Conservation (phyloP, 768 basidiomycete species). For the Suillus placidus region DNA sequence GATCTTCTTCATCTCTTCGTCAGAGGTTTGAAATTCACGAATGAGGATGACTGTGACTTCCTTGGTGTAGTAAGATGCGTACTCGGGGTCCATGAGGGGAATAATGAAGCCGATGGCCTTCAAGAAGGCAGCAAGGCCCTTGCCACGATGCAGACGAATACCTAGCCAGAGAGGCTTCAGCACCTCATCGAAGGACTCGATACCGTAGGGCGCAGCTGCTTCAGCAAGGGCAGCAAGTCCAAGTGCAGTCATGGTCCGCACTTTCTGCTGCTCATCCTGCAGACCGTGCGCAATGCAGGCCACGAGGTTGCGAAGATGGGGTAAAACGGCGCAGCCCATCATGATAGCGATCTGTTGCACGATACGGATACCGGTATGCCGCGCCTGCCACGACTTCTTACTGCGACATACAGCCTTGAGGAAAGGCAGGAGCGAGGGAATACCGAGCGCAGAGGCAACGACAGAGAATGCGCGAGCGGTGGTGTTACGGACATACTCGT, state of each 20-base stretch:
- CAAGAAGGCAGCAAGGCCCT: slow-evolving; percentile 76
- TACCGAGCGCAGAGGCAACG: slow-evolving; percentile 97
- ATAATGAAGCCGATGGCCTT: slow-evolving; percentile 99
- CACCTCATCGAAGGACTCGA: slow-evolving; percentile 98
- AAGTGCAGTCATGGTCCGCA: slow-evolving; percentile 78
- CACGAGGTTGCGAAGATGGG: slow-evolving; percentile 94
- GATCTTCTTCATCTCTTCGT: slow-evolving; percentile 99
- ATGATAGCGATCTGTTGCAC: slow-evolving; percentile 99
- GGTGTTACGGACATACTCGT: slow-evolving; percentile 99
- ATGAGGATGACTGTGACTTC: slow-evolving; percentile 97
- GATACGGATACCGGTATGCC: slow-evolving; percentile 98
- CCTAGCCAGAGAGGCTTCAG: slow-evolving; percentile 80
- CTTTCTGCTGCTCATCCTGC: slow-evolving; percentile 79
- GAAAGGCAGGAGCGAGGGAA: slow-evolving; percentile 96
- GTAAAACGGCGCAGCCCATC: slow-evolving; percentile 99
- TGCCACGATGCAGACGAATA: slow-evolving; percentile 77
- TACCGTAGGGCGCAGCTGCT: slow-evolving; percentile 97
- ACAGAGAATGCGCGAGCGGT: slow-evolving; percentile 99
- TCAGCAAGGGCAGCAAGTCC: slow-evolving; percentile 91
- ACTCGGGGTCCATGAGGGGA: slow-evolving; percentile 99
- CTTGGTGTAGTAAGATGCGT: slow-evolving; percentile 98
- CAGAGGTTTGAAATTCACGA: slow-evolving; percentile 98
- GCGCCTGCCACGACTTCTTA: slow-evolving; percentile 99
- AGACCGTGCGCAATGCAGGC: slow-evolving; percentile 90
- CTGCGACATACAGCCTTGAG: slow-evolving; percentile 97